phyloP scores from a whole-genome alignment of 2,329 filamentous ascomycete genomes.

The Fusarium sp. region DNA sequence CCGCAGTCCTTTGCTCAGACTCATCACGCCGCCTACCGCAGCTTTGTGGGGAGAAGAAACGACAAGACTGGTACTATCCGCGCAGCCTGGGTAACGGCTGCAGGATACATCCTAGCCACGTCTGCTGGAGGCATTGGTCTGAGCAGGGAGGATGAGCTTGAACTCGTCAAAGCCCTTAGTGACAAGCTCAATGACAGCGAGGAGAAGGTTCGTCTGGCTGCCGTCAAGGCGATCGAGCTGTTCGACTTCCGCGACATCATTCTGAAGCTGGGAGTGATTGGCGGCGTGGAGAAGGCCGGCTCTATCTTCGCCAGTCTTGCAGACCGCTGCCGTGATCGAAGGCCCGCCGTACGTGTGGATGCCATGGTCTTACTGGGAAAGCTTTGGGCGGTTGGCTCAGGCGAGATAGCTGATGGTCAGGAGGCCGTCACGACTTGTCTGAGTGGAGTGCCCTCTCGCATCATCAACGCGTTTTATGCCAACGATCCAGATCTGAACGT shows the following conservation, averaged over 20 bases:
- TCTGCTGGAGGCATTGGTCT: constrained; percentile 89
- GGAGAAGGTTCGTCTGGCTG: constrained; percentile 87
- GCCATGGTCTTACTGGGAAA: constrained; percentile 84
- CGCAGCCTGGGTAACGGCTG: constrained; percentile 82
- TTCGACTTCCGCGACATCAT: constrained; percentile 85
- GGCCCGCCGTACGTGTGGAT: constrained; percentile 79
- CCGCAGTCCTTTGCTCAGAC: constrained; percentile 89
- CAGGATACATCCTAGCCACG: constrained; percentile 87
- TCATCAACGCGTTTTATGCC: constrained; percentile 87
- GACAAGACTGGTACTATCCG: constrained; percentile 87
- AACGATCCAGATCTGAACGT: constrained; percentile 88
- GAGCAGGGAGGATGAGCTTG: constrained; percentile 79
- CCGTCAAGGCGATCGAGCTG: constrained; percentile 81
- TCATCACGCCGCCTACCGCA: constrained; percentile 79
- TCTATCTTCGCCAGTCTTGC: constrained; percentile 83
- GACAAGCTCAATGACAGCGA: constrained; percentile 88
- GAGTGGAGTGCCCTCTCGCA: constrained; percentile 80
- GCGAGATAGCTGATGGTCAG: constrained; percentile 83
- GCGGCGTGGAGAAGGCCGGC: constrained; percentile 75
- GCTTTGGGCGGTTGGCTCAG: constrained; percentile 92
- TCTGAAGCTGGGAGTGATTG: constrained; percentile 78
- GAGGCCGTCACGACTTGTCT: constrained; percentile 78
- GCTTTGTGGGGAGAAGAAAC: constrained; percentile 82
- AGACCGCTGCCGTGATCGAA: constrained; percentile 88
- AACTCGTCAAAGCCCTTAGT: constrained; percentile 74